A percentile compares a stretch with the other conserved stretches of the same genome.
phyloP scores from a whole-genome alignment of 176 grass and related monocot genomes.

The Oryza australiensis region DNA sequence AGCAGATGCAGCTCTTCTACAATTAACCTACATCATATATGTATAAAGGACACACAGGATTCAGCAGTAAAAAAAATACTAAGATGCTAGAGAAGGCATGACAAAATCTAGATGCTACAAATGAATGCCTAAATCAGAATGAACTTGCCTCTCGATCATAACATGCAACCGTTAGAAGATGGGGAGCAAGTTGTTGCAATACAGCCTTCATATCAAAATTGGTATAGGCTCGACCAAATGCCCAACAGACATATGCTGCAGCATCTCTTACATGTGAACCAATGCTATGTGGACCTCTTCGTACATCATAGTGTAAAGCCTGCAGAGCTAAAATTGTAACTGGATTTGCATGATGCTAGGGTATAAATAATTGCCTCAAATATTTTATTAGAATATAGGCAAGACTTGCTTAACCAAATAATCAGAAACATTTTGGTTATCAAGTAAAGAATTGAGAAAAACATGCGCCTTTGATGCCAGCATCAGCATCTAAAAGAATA shows the following conservation, averaged over 20 bases:
- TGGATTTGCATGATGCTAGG: constrained; percentile 20
- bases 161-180: constrained; percentile 84
- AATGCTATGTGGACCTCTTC: constrained; percentile 93
- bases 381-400: constrained; percentile 27
- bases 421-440: background rate
- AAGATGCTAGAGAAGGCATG: constrained; percentile 1
- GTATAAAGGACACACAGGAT: constrained; percentile 34
- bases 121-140: constrained; percentile 37
- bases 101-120: constrained; percentile 20
- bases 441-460: constrained; percentile 17
- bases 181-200: constrained; percentile 87
- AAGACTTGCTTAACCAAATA: background rate
- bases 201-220: constrained; percentile 79
- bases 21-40: constrained; percentile 75
- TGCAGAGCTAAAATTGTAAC: constrained; percentile 37
- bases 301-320: constrained; percentile 92
- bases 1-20: constrained; percentile 98
- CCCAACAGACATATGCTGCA: constrained; percentile 97
- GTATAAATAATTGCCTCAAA: constrained; percentile 9
- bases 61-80: constrained; percentile 28
- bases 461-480: background rate
- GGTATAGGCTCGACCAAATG: constrained; percentile 95
- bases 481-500: background rate
- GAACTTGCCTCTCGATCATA: constrained; percentile 95
- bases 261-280: constrained; percentile 96